Evolutionary conservation across 1,284 basidiomycete species (phyloP).

Genomic region (Bjerkandera adusta): DNA sequence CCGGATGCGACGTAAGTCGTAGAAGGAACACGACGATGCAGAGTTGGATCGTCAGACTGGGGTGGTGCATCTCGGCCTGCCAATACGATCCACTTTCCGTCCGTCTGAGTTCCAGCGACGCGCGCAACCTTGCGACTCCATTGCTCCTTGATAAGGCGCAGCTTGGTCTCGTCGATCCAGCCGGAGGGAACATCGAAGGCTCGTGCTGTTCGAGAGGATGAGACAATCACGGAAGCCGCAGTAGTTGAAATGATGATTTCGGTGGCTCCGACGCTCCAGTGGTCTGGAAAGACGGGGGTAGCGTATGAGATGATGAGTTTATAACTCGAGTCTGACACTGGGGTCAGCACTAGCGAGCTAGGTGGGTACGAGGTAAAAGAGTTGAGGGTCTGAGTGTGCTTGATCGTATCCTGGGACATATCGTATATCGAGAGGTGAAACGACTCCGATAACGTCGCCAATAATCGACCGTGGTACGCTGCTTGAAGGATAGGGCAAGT

Average conservation of each 20-base stretch:
- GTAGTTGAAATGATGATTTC: conserved; percentile 61
- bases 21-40: too few relatives aligned
- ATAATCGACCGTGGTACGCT: conserved; percentile 73
- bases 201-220: conserved; percentile 56
- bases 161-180: conserved; percentile 66
- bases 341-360: conserved; percentile 66
- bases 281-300: conserved; percentile 72
- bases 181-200: conserved; percentile 69
- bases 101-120: conserved; percentile 70
- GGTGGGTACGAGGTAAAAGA: conserved; percentile 77
- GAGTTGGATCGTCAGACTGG: neutral
- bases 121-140: conserved; percentile 69
- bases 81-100: conserved; percentile 81
- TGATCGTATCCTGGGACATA: conserved; percentile 46
- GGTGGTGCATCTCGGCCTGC: conserved; percentile 48
- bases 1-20: conserved; percentile 28
- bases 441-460: conserved; percentile 63
- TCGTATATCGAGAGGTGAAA: conserved; percentile 72
- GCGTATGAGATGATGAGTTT: conserved; percentile 72
- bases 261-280: conserved; percentile 78
- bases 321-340: conserved; percentile 54
- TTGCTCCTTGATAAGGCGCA: conserved; percentile 64
- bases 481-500: conserved; percentile 55
- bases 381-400: conserved; percentile 59
- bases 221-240: conserved; percentile 20